Conservation (phyloP, 805 yeast species). For the Saccharomycopsis schoenii region DNA sequence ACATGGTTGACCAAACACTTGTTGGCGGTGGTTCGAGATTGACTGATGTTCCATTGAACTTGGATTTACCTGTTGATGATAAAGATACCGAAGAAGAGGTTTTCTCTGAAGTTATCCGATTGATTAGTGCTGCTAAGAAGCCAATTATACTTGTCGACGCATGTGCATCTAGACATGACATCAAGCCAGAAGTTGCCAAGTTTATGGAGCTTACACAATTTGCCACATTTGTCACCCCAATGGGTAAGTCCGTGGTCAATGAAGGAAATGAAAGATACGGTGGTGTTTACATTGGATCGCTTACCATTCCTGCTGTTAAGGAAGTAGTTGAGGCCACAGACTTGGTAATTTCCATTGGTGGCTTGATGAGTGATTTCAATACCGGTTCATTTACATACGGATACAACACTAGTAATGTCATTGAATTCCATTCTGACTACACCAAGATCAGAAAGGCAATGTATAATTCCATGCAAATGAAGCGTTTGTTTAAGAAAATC, state of each 20-base stretch:
- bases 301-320: constrained; percentile 63
- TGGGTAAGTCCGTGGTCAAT: constrained; percentile 78
- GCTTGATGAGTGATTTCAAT: constrained; percentile 78
- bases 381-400: constrained; percentile 68
- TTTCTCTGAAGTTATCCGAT: constrained; percentile 38
- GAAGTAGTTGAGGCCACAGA: constrained; percentile 67
- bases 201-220: constrained; percentile 61
- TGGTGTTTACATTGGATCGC: constrained; percentile 80
- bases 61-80: constrained; percentile 48
- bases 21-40: constrained; percentile 42
- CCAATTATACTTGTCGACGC: constrained; percentile 81
- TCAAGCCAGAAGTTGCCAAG: constrained; percentile 49
- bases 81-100: constrained; percentile 55
- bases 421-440: constrained; percentile 48
- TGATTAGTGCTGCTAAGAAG: constrained; percentile 49
- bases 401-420: constrained; percentile 42
- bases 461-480: constrained; percentile 46
- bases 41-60: constrained; percentile 56
- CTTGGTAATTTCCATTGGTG: constrained; percentile 71
- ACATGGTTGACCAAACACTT: constrained; percentile 48
- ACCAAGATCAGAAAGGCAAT: constrained; percentile 41
- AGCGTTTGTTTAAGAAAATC: constrained; percentile 26
- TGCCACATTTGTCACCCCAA: constrained; percentile 81
- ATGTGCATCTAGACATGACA: constrained; percentile 72
- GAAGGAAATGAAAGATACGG: constrained; percentile 67